phyloP scores from a whole-genome alignment of 2,329 filamentous ascomycete genomes.

The Cadophora malorum region DNA sequence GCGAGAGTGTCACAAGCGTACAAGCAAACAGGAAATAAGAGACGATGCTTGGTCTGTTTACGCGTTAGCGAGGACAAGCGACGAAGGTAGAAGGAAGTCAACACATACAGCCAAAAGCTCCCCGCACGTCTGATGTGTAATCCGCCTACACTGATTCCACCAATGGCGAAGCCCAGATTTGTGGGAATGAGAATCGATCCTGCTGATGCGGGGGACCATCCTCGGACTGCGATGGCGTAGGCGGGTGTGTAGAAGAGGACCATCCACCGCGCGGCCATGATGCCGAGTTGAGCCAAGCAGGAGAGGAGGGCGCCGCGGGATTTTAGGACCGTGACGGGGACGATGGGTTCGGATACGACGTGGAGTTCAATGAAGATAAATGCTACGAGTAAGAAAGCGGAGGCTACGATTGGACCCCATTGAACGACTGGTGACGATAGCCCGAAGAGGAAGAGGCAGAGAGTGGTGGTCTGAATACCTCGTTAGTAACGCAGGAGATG shows the following conservation, averaged over 20 bases:
- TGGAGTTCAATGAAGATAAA: constrained; percentile 70
- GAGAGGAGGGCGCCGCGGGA: constrained; percentile 75
- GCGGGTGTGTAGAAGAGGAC: constrained; percentile 83
- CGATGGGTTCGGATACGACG: constrained; percentile 72
- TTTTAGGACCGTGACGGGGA: constrained; percentile 73
- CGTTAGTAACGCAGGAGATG: constrained; percentile 30
- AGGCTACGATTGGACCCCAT: constrained; percentile 64
- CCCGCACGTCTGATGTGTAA: constrained; percentile 76
- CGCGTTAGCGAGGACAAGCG: constrained; percentile 11
- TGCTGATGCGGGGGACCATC: constrained; percentile 71
- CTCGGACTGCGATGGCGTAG: constrained; percentile 78
- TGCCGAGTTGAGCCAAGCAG: constrained; percentile 74
- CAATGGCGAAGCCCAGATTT: constrained; percentile 78
- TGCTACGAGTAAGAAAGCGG: constrained; percentile 55
- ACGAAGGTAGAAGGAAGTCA: neutral
- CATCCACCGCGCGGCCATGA: constrained; percentile 83
- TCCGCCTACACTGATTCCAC: constrained; percentile 75
- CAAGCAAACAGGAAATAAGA: constrained; percentile 67
- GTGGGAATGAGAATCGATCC: constrained; percentile 82
- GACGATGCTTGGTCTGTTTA: constrained; percentile 58
- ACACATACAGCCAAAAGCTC: constrained; percentile 68
- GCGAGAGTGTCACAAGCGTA: constrained; percentile 62
- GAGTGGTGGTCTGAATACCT: constrained; percentile 60
- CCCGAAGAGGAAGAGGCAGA: constrained; percentile 75
- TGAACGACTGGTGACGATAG: constrained; percentile 70